phyloP scores from a whole-genome alignment of 768 basidiomycete genomes.

The Strobilomyces dryophilus region DNA sequence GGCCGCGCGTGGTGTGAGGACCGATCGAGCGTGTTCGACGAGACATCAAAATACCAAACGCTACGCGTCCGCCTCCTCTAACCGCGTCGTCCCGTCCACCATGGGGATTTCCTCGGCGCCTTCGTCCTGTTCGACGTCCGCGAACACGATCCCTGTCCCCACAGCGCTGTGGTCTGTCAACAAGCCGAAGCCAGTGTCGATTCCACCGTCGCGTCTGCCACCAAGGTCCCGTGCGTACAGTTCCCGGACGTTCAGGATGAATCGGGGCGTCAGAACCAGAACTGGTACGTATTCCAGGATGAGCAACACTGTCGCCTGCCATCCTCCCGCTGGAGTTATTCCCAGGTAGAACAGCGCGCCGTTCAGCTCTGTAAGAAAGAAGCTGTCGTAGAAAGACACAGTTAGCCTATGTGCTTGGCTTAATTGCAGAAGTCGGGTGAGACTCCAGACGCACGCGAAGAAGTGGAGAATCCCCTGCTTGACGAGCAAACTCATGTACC shows the following conservation, averaged over 20 bases:
- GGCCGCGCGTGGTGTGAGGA: no score
- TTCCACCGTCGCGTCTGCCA: not conserved
- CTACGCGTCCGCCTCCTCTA: not conserved
- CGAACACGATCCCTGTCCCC: not conserved
- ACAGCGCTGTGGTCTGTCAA: not conserved
- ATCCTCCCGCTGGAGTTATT: not conserved
- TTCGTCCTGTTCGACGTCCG: not conserved
- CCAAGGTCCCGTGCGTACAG: not conserved
- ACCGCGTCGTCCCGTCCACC: not conserved
- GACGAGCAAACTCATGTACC: not conserved
- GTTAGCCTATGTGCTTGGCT: not conserved
- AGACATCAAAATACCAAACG: no score
- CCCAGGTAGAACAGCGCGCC: not conserved
- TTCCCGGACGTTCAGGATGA: not conserved
- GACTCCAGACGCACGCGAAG: not conserved
- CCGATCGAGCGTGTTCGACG: no score
- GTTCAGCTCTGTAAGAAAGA: not conserved
- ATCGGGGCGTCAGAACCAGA: not conserved
- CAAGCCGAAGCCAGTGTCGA: not conserved
- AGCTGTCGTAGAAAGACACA: not conserved
- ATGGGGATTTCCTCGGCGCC: not conserved
- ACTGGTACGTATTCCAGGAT: not conserved
- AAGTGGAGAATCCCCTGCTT: not conserved
- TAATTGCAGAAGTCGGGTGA: not conserved
- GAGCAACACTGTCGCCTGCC: not conserved